Conservation (phyloP, 2,329 filamentous ascomycete genomes). For the Aureobasidium namibiae region DNA sequence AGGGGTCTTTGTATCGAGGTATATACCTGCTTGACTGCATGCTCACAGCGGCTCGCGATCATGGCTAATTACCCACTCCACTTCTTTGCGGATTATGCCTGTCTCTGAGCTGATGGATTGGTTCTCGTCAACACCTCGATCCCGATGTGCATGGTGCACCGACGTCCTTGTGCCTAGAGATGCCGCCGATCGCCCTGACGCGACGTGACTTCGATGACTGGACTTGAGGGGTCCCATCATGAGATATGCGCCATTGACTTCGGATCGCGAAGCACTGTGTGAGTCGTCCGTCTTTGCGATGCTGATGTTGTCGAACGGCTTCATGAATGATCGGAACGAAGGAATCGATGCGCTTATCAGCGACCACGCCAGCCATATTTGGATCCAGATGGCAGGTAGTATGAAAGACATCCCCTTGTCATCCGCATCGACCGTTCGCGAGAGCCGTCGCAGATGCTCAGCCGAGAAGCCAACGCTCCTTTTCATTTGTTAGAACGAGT, state of each 20-base stretch:
- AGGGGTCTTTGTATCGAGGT: background rate
- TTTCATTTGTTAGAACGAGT: background rate
- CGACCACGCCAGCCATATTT: constrained; percentile 14
- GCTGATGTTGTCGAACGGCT: constrained; percentile 10
- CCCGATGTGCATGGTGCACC: background rate
- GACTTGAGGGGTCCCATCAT: constrained; percentile 6
- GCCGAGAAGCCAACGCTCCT: background rate
- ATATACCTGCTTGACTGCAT: background rate
- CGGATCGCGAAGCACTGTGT: constrained; percentile 2
- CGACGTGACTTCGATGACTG: background rate
- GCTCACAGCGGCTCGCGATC: background rate
- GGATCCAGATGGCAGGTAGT: constrained; percentile 7
- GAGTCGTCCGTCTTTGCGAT: background rate
- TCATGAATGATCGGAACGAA: constrained; percentile 14
- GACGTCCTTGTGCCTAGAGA: constrained; percentile 6
- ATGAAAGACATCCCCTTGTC: constrained; percentile 1
- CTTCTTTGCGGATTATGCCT: constrained; percentile 9
- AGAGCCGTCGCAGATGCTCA: background rate
- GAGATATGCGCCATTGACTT: constrained; percentile 8
- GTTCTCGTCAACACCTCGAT: background rate
- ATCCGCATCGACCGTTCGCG: background rate
- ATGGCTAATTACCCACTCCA: constrained; percentile 7
- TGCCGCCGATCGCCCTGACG: background rate
- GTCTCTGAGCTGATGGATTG: background rate
- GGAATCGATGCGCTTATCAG: constrained; percentile 14